Evolutionary conservation across 352 stramenopile genomes (phyloP), one percentile per base, ranked within the genome.

Genomic region (Globisporangium cederbergense): DNA sequence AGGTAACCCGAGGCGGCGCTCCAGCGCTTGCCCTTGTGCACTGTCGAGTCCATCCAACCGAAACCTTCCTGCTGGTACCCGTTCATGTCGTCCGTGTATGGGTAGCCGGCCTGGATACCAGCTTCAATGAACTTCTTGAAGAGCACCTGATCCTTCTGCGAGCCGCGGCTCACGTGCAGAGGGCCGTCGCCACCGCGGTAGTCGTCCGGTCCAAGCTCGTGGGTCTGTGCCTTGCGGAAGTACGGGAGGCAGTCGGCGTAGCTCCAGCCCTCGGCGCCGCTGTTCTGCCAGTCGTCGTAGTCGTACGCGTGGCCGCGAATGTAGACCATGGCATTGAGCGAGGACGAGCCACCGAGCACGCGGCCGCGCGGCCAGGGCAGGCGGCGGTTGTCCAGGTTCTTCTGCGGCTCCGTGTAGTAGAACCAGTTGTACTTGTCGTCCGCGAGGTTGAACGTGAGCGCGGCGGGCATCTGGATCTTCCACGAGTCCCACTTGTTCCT

Each of bases 241-340:
- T 96, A 96, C 5, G 89, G 87, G 32, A 97, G 65, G 55, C 83
- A 93, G 67, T 96, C 87, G 34, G 79, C 83, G 63, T 96, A 97
- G 73, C 86, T 92, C 89, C 89, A 97, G 10, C 86, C 86, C 2
- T 70, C 67, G 40, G 86, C 87, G 25, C 88, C 86, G 40, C 78
- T 87, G 6, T 63, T 58, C 32, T 91, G 65, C 89, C 89, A 97
- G 66, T 94, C 84, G 58, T 97, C 79, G 64, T 96, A 97, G 74
- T 97, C 89, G 58, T 88, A 77, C 8, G 88, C 86, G 63, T 97
- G 86, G 8, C 89, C 89, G 20, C 89, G 86, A 57, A 94, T 93
- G 80, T 97, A 97, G 20, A 97, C 88, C 89, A 97, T 97, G 34
- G 88, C 89, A 55, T 97, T 97, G 43, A 97, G 77, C 42, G 86